Evolutionary conservation across 2,329 filamentous ascomycete genomes (phyloP).

Genomic region (Fusarium sp.): DNA sequence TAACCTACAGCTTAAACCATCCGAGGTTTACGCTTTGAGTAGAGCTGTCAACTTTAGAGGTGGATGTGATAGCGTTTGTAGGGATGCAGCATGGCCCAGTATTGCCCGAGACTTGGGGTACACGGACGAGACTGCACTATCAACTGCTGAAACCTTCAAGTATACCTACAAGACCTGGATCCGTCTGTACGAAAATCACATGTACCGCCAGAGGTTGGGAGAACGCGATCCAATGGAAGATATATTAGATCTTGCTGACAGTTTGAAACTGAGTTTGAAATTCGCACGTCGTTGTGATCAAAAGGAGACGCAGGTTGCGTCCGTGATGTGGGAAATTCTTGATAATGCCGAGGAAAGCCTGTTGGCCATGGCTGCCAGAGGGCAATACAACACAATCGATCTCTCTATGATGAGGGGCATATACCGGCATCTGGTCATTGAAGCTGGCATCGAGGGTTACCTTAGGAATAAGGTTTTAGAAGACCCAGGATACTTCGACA

Average conservation of each 20-base stretch:
- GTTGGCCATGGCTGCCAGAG: neutral
- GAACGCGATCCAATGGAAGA: neutral
- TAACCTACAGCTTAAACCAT: neutral
- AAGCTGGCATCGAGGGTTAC: neutral
- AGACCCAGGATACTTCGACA: conserved; percentile 4
- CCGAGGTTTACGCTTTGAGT: neutral
- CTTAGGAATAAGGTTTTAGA: neutral
- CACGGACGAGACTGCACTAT: no score
- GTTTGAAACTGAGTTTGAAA: neutral
- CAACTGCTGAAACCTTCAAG: neutral
- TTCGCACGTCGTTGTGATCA: neutral
- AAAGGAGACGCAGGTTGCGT: neutral
- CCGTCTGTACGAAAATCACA: conserved; percentile 1
- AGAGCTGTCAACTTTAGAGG: conserved; percentile 8
- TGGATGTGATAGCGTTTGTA: neutral
- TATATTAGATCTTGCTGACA: neutral
- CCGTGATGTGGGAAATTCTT: neutral
- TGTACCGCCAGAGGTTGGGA: neutral
- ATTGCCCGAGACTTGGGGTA: neutral
- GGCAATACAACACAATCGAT: neutral
- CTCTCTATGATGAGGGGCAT: neutral
- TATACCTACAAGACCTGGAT: neutral
- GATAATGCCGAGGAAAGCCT: neutral
- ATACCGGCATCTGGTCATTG: conserved; percentile 19
- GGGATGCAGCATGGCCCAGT: neutral